Evolutionary conservation across 176 grass and related monocot species (phyloP), one percentile per base, ranked within the genome.

Genomic region (Puya raimondii): DNA sequence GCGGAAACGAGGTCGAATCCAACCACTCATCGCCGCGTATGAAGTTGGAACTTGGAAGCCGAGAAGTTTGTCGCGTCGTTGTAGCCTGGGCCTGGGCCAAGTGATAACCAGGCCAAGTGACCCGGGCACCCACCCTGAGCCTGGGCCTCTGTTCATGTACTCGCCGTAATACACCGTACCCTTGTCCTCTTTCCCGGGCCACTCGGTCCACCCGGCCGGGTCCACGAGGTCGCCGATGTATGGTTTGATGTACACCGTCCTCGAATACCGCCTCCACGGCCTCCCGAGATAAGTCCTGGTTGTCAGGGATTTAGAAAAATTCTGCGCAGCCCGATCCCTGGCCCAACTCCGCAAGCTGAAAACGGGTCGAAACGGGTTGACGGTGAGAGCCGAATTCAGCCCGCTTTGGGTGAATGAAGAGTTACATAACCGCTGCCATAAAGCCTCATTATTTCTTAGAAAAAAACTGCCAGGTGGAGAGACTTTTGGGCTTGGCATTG

Each of bases 251-350:
- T 80, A 80, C 10, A 83, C 83, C 1, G 88, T 83, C 29, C 81
- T 81, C 26, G 88, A 64, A 80, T 89, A 92, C 18, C 65, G 15
- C 27, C 84, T 70, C 88, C 92, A 96, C 0, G 88, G 92, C 59
- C 88, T 81, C 65, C 88, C 88, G 10, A 96, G 84, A 78, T 91
- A 96, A 17, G 79, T 78, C 51, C 70, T 65, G n/a, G n/a, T n/a
- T n/a, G n/a, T n/a, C n/a, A n/a, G n/a, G n/a, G n/a, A n/a, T n/a
- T n/a, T n/a, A n/a, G n/a, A n/a, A n/a, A n/a, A n/a, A n/a, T n/a
- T n/a, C n/a, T n/a, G n/a, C n/a, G n/a, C n/a, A n/a, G n/a, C n/a
- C n/a, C n/a, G n/a, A n/a, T n/a, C n/a, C n/a, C n/a, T n/a, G n/a
- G n/a, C n/a, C n/a, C n/a, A n/a, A n/a, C n/a, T n/a, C n/a, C n/a